Evolutionary conservation across 106 monocot genomes (phyloP), one percentile per base, ranked within the genome.

Genomic region (Cymbidium sinense): DNA sequence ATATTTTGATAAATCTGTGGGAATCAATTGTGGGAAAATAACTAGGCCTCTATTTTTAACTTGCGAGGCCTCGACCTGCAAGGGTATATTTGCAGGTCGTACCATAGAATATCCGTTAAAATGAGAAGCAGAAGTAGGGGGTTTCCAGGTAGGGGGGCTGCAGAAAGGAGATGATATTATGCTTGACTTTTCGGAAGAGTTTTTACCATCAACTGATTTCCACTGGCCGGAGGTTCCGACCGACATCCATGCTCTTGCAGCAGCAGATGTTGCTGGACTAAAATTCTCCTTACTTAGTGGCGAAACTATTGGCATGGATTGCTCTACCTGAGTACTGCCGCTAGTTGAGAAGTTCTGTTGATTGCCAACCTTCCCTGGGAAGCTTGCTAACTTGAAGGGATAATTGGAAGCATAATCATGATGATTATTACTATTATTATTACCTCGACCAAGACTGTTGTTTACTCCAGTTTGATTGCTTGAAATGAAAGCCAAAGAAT

Each of bases 171-270:
- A 70, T 41, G 86, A 70, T 70, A n/a, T n/a, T n/a, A 76, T 81
- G n/a, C 47, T 77, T 79, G 86, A 82, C 58, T 50, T 82, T 44
- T 77, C 74, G 12, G 61, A 50, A 77, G 67, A 10, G 33, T 47
- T 73, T 31, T 70, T 74, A 47, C 34, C 43, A 65, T 75, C 54
- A 43, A 78, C 35, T 41, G 64, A 44, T 82, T 84, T 86, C 10
- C 33, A 80, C 65, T 80, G 82, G 28, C 74, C 54, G 9, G 76
- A 51, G 58, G 81, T 34, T 54, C 86, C 87, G 54, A 83, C 70
- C 2, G 93, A 88, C 77, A 93, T 91, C 89, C 96, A 91, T 55
- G 90, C 51, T 25, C 75, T 79, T 79, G 84, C 81, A 51, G 86
- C 81, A 62, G 77, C 81, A 62, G 86, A 70, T 55, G 77, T 73